phyloP scores from a whole-genome alignment of 1,284 basidiomycete genomes.

The Puccinia horiana region DNA sequence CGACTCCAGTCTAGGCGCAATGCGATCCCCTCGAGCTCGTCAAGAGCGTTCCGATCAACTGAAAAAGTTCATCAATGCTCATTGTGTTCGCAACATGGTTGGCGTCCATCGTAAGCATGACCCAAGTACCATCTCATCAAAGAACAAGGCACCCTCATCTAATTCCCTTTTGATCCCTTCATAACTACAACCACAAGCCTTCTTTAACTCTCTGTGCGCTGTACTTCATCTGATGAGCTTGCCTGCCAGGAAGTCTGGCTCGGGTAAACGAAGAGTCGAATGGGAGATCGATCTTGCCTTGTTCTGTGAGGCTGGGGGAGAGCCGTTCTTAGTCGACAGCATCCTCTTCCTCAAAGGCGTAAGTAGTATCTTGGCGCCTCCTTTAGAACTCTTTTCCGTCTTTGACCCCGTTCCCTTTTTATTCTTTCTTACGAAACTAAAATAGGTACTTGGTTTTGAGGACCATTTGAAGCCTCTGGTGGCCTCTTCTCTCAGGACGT shows the following conservation, averaged over 20 bases:
- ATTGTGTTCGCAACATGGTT: slow-evolving; percentile 45
- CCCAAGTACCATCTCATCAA: neutral
- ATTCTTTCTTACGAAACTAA: neutral
- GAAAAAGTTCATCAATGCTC: slow-evolving; percentile 33
- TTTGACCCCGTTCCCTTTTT: neutral
- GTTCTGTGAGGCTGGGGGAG: slow-evolving; percentile 52
- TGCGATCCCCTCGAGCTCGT: slow-evolving; percentile 33
- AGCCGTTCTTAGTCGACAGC: slow-evolving; percentile 51
- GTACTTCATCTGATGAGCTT: slow-evolving; percentile 51
- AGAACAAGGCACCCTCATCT: neutral
- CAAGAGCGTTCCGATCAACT: slow-evolving; percentile 30
- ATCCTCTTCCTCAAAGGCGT: slow-evolving; percentile 53
- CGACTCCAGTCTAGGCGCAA: slow-evolving; percentile 20
- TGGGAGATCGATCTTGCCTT: slow-evolving; percentile 54
- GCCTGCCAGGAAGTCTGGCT: slow-evolving; percentile 45
- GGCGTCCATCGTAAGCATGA: slow-evolving; percentile 37
- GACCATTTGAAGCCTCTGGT: slow-evolving; percentile 40
- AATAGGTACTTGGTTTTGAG: slow-evolving; percentile 40
- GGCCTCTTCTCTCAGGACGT: slow-evolving; percentile 6
- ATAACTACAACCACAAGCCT: slow-evolving; percentile 47
- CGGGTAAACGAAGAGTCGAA: slow-evolving; percentile 51
- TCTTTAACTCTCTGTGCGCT: slow-evolving; percentile 51
- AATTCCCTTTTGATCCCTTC: slow-evolving; percentile 33
- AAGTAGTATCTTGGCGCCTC: slow-evolving; percentile 10
- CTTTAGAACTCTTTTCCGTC: neutral